A percentile compares a stretch with the other conserved stretches of the same genome.
Conservation (phyloP, 805 yeast species). For the Zygotorulaspora danielsina region DNA sequence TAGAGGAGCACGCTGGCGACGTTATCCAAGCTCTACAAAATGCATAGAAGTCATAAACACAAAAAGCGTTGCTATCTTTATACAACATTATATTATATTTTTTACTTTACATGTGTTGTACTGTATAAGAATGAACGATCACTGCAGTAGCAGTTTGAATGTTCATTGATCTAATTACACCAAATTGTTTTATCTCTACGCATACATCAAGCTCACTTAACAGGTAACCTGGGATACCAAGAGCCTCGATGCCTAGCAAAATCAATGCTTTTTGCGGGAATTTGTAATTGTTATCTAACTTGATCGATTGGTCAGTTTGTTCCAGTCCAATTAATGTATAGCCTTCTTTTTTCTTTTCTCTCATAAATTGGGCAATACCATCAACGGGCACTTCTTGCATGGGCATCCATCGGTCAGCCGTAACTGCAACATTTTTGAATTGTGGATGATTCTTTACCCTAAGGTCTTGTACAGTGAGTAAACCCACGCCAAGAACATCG, state of each 20-base stretch:
- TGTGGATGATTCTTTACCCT: slow-evolving; percentile 59
- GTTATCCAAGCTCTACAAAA: slow-evolving; percentile 57
- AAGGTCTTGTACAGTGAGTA: slow-evolving; percentile 70
- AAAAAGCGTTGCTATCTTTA: slow-evolving; percentile 1
- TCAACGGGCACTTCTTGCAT: slow-evolving; percentile 66
- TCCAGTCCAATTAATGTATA: slow-evolving; percentile 86
- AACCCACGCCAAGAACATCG: slow-evolving; percentile 87
- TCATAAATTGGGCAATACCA: slow-evolving; percentile 53
- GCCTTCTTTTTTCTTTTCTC: slow-evolving; percentile 63
- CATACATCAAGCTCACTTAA: slow-evolving; percentile 80
- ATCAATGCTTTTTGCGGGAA: slow-evolving; percentile 80
- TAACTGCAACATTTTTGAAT: slow-evolving; percentile 84
- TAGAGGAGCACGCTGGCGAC: slow-evolving; percentile 55
- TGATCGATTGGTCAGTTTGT: slow-evolving; percentile 86
- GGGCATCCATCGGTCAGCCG: slow-evolving; percentile 96
- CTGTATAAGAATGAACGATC: slow-evolving; percentile 82
- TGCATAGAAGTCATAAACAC: slow-evolving; percentile 19
- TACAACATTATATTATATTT: slow-evolving; percentile 1
- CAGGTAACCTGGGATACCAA: slow-evolving; percentile 85
- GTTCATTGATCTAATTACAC: slow-evolving; percentile 91
- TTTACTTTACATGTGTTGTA: slow-evolving; percentile 36
- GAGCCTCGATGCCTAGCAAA: slow-evolving; percentile 79
- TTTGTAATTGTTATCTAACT: slow-evolving; percentile 53
- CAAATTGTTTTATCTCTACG: slow-evolving; percentile 86
- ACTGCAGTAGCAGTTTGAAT: slow-evolving; percentile 96